A percentile compares a stretch with the other conserved stretches of the same genome.
These are phyloP conservation scores for Aspergillus hancockii DNA, from an alignment of 495 filamentous ascomycete genomes.

Conservation along the genomic window DNA sequence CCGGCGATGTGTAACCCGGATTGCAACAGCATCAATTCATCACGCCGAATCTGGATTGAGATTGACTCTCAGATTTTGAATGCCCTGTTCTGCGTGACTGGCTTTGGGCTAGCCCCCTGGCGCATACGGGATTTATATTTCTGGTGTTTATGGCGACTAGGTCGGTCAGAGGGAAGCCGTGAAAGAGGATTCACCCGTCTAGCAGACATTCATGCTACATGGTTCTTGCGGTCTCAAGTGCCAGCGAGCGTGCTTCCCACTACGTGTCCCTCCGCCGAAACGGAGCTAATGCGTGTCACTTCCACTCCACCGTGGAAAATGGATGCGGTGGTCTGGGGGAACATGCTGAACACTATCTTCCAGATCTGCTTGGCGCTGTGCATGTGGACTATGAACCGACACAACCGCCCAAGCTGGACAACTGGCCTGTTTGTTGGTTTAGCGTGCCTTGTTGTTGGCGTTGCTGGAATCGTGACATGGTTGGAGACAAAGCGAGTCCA, in stretches of 20 bases:
- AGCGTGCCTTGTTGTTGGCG: constrained; percentile 65
- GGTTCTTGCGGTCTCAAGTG: constrained; percentile 62
- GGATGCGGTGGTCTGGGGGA: constrained; percentile 76
- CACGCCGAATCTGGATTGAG: constrained; percentile 79
- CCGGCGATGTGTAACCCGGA: constrained; percentile 76
- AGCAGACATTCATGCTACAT: constrained; percentile 65
- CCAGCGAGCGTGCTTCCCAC: neutral
- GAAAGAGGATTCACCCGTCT: constrained; percentile 48
- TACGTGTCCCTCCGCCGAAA: neutral
- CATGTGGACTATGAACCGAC: constrained; percentile 80
- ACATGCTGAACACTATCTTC: constrained; percentile 74
- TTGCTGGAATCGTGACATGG: constrained; percentile 69
- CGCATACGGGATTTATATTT: constrained; percentile 77
- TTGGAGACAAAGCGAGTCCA: constrained; percentile 43
- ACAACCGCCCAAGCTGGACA: constrained; percentile 68
- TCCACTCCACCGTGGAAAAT: constrained; percentile 73
- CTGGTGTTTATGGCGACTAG: constrained; percentile 61
- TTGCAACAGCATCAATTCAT: constrained; percentile 73
- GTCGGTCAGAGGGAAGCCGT: constrained; percentile 47
- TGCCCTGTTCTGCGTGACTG: constrained; percentile 82
- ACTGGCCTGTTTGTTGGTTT: constrained; percentile 74
- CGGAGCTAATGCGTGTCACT: constrained; percentile 59
- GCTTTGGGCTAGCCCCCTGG: constrained; percentile 84
- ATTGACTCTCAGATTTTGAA: constrained; percentile 83
- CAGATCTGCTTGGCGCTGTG: constrained; percentile 68